Base-by-base conservation (phyloP, 148 eudicot genomes). In the Arbutus unedo region DNA sequence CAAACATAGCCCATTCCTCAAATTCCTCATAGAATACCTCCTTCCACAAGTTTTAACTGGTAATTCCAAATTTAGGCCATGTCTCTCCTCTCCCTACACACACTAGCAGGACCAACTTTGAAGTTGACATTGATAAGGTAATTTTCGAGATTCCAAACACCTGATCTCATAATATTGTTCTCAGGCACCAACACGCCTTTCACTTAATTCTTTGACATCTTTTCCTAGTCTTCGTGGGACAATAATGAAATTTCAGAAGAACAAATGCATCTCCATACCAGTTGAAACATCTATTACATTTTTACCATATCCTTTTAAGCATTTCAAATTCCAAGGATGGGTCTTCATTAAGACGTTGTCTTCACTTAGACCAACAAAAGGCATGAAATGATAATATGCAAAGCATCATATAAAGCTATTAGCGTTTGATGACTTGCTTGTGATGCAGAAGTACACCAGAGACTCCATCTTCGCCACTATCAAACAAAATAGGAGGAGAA, bases 401-500 rank as follows among this genome's bases (percentile, higher is more conserved):
- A 87, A 84, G 80, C 84, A 77, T 81, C 81, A 85, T 54, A 87
- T 44, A 72, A 82, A 89, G 84, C 77, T 80, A 87, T 71, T 43
- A 90, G 86, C 80, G 89, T 86, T 83, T 79, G 83, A 82, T 87
- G 75, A 91, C 98, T 94, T 96, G 88, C 99, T 89, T 94, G 96
- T 96, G 98, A 93, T 94, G 97, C 84, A 96, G 93, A 80, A 96
- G 99, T 67, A 94, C 99, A 49, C 99, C 99, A 75, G 97, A 92
- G 82, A 96, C 96, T 84, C 97, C 96, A 86, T 94, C 99, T 86
- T 93, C 92, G 54, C 94, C 96, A 38, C 99, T 96, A 81, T 59
- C 56, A 87, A 81, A 87, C 25, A 74, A 50, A 73, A 47, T 47
- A 78, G 43, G n/a, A 80, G 70, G 74, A 84, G 64, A 75, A 45